A percentile compares a stretch with the other conserved stretches of the same genome.
phyloP scores from a whole-genome alignment of 1,139 yeast genomes.

The Komagataea norvegica region DNA sequence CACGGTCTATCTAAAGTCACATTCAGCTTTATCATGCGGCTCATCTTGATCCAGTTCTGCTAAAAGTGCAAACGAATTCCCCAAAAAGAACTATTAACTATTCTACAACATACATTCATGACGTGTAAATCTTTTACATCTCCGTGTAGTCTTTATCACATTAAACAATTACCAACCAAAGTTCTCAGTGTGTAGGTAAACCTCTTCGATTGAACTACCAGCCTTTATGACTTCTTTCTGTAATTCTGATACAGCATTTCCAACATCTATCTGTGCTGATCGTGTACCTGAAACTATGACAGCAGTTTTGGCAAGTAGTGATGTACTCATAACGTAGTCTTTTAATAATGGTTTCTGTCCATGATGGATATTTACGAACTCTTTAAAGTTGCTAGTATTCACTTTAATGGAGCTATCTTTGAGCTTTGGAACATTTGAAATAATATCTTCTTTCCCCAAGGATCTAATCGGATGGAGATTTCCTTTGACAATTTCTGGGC shows the following conservation, averaged over 20 bases:
- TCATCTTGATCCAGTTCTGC: no score
- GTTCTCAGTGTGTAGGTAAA: conserved; percentile 53
- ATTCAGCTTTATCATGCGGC: no score
- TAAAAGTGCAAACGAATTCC: no score
- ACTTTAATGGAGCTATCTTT: neutral
- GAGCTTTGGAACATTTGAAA: no score
- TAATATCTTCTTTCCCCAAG: neutral
- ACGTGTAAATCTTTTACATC: no score
- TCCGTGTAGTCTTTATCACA: no score
- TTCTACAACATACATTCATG: no score
- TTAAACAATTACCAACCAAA: conserved; percentile 48
- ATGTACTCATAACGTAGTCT: conserved; percentile 13
- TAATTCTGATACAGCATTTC: conserved; percentile 39
- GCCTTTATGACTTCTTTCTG: conserved; percentile 29
- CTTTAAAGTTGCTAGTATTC: conserved; percentile 3
- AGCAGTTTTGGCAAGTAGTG: conserved; percentile 37
- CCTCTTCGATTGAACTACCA: conserved; percentile 35
- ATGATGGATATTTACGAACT: conserved; percentile 9
- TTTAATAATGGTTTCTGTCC: conserved; percentile 36
- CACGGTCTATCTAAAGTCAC: no score
- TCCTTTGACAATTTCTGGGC: neutral
- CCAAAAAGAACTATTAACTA: no score
- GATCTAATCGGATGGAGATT: no score
- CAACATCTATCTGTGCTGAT: conserved; percentile 40
- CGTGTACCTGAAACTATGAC: conserved; percentile 50